Conservation (phyloP, 1,139 yeast species). For the Geotrichum reessii region DNA sequence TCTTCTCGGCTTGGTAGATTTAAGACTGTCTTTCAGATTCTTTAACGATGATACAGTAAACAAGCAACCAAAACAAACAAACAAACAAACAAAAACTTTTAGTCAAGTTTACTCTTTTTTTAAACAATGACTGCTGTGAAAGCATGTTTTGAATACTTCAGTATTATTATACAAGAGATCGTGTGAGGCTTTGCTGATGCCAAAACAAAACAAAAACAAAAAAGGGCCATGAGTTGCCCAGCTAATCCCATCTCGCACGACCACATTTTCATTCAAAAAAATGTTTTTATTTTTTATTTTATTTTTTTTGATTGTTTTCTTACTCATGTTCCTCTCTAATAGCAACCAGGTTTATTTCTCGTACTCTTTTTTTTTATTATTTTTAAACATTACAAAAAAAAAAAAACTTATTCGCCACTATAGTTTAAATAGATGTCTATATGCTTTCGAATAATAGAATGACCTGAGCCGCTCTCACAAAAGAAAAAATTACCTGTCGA, state of each 20-base stretch:
- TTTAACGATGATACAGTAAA: no score
- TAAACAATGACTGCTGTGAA: not conserved
- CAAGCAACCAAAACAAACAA: no score
- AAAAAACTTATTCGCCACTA: not conserved
- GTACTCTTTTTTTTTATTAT: not conserved
- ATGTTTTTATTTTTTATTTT: not conserved
- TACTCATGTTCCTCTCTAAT: no score
- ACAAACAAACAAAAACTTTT: not conserved
- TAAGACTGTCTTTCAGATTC: no score
- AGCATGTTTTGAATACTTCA: not conserved
- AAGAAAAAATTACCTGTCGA: no score
- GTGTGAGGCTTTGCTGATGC: not conserved
- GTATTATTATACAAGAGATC: not conserved
- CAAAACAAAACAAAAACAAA: not conserved
- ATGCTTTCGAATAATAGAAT: no score
- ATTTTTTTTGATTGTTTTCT: not conserved
- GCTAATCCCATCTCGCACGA: not conserved
- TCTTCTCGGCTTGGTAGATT: no score
- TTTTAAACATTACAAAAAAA: not conserved
- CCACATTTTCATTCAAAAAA: not conserved
- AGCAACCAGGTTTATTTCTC: no score
- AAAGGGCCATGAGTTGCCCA: not conserved
- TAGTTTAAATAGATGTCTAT: no score
- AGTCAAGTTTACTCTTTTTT: not conserved
- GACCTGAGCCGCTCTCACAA: no score